Evolutionary conservation across 208 protist genomes (phyloP), one percentile per base, ranked within the genome.

Genomic region (Spongospora subterranea): DNA sequence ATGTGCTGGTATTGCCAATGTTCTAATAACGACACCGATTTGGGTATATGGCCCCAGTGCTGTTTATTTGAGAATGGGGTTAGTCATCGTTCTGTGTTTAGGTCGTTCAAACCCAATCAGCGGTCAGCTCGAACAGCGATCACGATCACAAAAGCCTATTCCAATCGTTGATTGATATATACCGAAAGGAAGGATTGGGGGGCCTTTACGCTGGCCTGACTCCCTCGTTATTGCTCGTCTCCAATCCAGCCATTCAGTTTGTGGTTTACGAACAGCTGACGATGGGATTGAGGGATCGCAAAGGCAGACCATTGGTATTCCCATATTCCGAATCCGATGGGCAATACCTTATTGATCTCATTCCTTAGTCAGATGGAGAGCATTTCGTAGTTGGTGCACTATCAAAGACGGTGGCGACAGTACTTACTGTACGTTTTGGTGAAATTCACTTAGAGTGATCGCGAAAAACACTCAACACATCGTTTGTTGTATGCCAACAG

Each of bases 251-350:
- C 6, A 82, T 82, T 35, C 71, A 82, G 71, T 82, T 82, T 43
- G 40, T 82, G 71, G 40, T 43, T 43, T 82, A 82, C 71, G 71
- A 82, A 39, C 71, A 82, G 71, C 40, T 82, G 71, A 40, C 71
- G 6, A 6, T 20, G 6, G 6, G n/a, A 43, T 82, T 6, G 71
- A 6, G 17, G 35, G 71, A 82, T 45, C n/a, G 54, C 71, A 43
- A 45, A 35, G 17, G n/a, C 17, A 43, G 71, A 6, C 71, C 6
- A 40, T 60, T 60, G 50, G 50, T 82, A 40, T 6, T 35, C 6
- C 6, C 40, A 40, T 82, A n/a, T n/a, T n/a, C 17, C 13, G n/a
- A 6, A 82, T 35, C 35, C 17, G n/a, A 82, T 6, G 17, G 17
- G n/a, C n/a, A n/a, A 43, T 20, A 40, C n/a, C 11, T 43, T n/a